phyloP scores from a whole-genome alignment of 352 stramenopile genomes.

The Elongisporangium anandrum region DNA sequence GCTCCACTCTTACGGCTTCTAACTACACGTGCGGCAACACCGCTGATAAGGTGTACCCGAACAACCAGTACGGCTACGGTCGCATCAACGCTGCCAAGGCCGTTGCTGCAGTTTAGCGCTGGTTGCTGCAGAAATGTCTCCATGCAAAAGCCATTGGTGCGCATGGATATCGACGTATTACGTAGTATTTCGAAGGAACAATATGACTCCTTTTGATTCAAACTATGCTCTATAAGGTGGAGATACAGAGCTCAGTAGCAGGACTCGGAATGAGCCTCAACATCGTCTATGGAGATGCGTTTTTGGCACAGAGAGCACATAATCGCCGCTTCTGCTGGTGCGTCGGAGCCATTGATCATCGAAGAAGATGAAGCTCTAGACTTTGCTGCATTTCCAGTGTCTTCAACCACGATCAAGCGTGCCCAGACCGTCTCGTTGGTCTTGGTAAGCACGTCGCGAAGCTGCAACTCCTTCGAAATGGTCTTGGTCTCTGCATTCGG shows the following conservation, averaged over 20 bases:
- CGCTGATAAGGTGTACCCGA: constrained; percentile 13
- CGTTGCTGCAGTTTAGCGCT: not conserved
- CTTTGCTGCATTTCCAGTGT: not conserved
- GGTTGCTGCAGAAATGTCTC: too few species aligned
- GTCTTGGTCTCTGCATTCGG: too few species aligned
- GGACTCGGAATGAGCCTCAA: constrained; percentile 7
- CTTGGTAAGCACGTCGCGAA: too few species aligned
- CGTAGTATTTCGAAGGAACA: too few species aligned
- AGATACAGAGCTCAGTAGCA: not conserved
- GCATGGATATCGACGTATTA: too few species aligned
- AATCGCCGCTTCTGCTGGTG: constrained; percentile 1
- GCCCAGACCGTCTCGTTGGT: too few species aligned
- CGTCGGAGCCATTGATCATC: constrained; percentile 2
- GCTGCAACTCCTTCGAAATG: too few species aligned
- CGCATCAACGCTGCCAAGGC: not conserved
- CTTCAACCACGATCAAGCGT: too few species aligned
- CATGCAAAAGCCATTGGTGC: too few species aligned
- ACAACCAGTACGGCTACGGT: constrained; percentile 18
- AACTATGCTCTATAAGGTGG: too few species aligned
- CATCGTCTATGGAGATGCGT: constrained; percentile 12
- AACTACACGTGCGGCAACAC: constrained; percentile 14
- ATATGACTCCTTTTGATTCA: too few species aligned
- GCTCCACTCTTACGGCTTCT: constrained; percentile 2
- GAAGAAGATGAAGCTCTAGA: constrained; percentile 4
- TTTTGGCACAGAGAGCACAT: constrained; percentile 7